Conservation (phyloP, 176 grass and related monocot genomes). For the Eragrostis curvula region DNA sequence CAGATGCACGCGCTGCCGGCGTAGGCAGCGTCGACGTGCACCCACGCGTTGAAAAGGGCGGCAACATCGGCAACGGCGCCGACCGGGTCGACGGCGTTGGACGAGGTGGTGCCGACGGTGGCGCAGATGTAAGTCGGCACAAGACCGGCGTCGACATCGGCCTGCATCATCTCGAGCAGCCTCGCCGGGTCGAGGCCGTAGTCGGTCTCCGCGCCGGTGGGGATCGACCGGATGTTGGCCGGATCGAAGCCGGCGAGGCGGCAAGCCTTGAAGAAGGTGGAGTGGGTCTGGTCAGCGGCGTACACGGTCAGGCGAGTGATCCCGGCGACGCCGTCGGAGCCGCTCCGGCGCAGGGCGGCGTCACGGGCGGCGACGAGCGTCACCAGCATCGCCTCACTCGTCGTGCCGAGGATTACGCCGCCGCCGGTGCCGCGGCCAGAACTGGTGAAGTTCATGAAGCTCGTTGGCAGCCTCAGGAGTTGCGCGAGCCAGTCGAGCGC, state of each 20-base stretch:
- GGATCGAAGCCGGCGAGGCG: conserved; percentile 52
- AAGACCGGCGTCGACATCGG: conserved; percentile 40
- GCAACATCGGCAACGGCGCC: conserved; percentile 40
- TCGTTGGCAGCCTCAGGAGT: conserved; percentile 33
- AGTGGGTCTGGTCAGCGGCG: conserved; percentile 59
- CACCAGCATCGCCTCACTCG: conserved; percentile 59
- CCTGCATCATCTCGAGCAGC: conserved; percentile 34
- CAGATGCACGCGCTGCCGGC: conserved; percentile 64
- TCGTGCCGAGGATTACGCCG: conserved; percentile 43
- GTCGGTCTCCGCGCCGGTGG: conserved; percentile 7
- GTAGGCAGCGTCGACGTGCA: conserved; percentile 60
- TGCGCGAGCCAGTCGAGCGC: conserved; percentile 62
- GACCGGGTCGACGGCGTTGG: conserved; percentile 57
- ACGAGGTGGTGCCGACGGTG: conserved; percentile 59
- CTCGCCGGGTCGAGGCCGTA: conserved; percentile 39
- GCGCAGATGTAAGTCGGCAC: conserved; percentile 60
- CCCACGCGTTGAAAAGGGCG: conserved; percentile 36
- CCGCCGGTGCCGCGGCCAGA: conserved; percentile 29
- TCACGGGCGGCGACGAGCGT: conserved; percentile 58
- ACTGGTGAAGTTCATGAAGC: conserved; percentile 35
- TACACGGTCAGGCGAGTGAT: conserved; percentile 43
- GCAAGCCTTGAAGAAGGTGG: conserved; percentile 64
- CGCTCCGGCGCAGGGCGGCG: conserved; percentile 5
- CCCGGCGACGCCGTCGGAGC: background rate
- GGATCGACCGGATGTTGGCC: conserved; percentile 36